Percentiles rank a stretch among this genome's conserved stretches.
Conservation (phyloP, 768 basidiomycete species). For the Gyrodon lividus region DNA sequence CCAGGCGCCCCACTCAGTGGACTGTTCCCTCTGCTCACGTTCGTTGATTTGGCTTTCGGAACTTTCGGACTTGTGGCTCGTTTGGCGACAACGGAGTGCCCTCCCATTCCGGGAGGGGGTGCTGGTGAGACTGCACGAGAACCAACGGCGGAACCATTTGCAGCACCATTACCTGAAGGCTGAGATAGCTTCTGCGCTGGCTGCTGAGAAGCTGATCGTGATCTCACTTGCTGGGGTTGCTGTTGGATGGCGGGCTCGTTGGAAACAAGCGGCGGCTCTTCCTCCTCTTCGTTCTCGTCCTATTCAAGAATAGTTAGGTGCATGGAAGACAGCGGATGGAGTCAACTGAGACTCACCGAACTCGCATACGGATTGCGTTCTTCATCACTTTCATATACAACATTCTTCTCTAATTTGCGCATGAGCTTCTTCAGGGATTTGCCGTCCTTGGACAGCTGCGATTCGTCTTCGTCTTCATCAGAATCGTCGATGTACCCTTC, state of each 20-base stretch:
- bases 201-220: conserved; percentile 43
- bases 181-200: conserved; percentile 33
- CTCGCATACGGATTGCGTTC: conserved; percentile 78
- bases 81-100: conserved; percentile 78
- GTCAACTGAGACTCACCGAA: conserved; percentile 48
- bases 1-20: conserved; percentile 44
- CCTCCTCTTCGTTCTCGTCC: conserved; percentile 77
- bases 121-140: conserved; percentile 59
- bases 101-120: conserved; percentile 56
- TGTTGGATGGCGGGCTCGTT: conserved; percentile 45
- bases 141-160: conserved; percentile 27
- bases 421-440: conserved; percentile 86
- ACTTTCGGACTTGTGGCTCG: conserved; percentile 81
- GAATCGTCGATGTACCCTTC: conserved; percentile 72
- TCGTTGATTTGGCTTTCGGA: conserved; percentile 53
- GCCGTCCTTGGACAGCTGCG: conserved; percentile 63
- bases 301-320: conserved; percentile 22
- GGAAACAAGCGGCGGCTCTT: conserved; percentile 47
- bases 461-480: conserved; percentile 67
- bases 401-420: conserved; percentile 78
- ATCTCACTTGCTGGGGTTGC: conserved; percentile 43
- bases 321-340: background rate
- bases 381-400: conserved; percentile 79
- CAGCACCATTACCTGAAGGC: conserved; percentile 32
- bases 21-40: conserved; percentile 54